phyloP scores from a whole-genome alignment of 139 green algal species.

The Tetradesmus obliquus region DNA sequence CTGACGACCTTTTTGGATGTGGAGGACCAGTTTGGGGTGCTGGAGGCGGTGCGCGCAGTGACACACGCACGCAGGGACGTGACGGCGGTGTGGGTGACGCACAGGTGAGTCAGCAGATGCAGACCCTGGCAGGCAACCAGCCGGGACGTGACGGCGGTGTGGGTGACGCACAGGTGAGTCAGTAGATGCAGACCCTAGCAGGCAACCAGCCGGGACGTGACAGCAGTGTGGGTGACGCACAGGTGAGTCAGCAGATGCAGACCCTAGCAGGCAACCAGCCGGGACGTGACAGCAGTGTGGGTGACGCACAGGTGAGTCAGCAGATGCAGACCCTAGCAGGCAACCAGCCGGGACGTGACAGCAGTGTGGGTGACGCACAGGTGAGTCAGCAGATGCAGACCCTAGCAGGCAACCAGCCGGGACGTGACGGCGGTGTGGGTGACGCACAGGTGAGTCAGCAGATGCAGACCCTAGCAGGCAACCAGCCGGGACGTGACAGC shows the following conservation, averaged over 20 bases:
- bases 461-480: too few relatives aligned
- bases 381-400: too few relatives aligned
- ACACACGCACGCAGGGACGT: slow-evolving; percentile 55
- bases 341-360: slow-evolving; percentile 73
- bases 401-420: too few relatives aligned
- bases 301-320: slow-evolving; percentile 96
- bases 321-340: too few relatives aligned
- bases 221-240: slow-evolving; percentile 97
- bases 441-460: slow-evolving; percentile 93
- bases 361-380: slow-evolving; percentile 97
- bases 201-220: slow-evolving; percentile 74
- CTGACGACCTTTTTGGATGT: slow-evolving; percentile 98
- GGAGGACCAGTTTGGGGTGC: slow-evolving; percentile 87
- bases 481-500: slow-evolving; percentile 76
- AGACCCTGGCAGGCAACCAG: too few relatives aligned
- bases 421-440: slow-evolving; percentile 94
- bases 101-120: slow-evolving; percentile 73
- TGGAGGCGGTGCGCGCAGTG: slow-evolving; percentile 76
- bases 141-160: slow-evolving; percentile 84
- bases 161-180: slow-evolving; percentile 96
- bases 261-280: too few relatives aligned
- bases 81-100: slow-evolving; percentile 96
- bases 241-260: too few relatives aligned
- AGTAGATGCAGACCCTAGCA: too few relatives aligned
- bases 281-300: slow-evolving; percentile 89